phyloP scores from a whole-genome alignment of 495 filamentous ascomycete genomes.

The Penicillium antarcticum region DNA sequence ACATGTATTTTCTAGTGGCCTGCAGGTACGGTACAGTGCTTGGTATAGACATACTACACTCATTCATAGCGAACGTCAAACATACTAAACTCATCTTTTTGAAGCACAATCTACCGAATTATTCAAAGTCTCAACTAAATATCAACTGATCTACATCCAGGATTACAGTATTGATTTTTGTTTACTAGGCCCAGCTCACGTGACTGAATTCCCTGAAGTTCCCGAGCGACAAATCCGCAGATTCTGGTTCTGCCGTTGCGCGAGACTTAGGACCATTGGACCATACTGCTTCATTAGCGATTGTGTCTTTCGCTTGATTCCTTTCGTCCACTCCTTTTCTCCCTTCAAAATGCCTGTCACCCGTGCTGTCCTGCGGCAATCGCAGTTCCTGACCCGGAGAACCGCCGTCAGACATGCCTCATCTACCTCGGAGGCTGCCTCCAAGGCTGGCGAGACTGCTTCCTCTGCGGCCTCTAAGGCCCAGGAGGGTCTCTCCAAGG shows the following conservation, averaged over 20 bases:
- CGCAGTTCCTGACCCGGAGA: slow-evolving; percentile 55
- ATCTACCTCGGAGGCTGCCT: slow-evolving; percentile 64
- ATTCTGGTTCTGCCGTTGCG: slow-evolving; percentile 43
- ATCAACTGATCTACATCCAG: too few species aligned
- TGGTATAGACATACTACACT: too few species aligned
- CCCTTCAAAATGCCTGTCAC: slow-evolving; percentile 47
- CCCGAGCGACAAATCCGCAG: slow-evolving; percentile 43
- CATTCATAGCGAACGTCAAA: too few species aligned
- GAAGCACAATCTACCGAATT: too few species aligned
- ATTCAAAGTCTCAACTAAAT: background rate
- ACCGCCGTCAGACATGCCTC: slow-evolving; percentile 59
- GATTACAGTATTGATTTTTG: background rate
- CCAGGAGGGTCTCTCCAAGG: slow-evolving; percentile 78
- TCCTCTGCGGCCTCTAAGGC: slow-evolving; percentile 71
- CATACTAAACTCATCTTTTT: too few species aligned
- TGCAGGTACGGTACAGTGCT: too few species aligned
- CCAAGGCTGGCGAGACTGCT: slow-evolving; percentile 64
- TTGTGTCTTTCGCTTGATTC: slow-evolving; percentile 26
- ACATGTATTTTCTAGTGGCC: too few species aligned
- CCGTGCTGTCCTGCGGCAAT: slow-evolving; percentile 61
- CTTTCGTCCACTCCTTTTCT: slow-evolving; percentile 25
- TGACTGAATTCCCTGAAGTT: slow-evolving; percentile 42
- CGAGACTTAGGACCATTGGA: slow-evolving; percentile 43
- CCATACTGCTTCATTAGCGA: slow-evolving; percentile 31
- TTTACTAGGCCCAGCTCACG: slow-evolving; percentile 12